Percentiles rank a stretch among this genome's conserved stretches.
Conservation (phyloP, 164 flowering plant species). For the Piper betle region DNA sequence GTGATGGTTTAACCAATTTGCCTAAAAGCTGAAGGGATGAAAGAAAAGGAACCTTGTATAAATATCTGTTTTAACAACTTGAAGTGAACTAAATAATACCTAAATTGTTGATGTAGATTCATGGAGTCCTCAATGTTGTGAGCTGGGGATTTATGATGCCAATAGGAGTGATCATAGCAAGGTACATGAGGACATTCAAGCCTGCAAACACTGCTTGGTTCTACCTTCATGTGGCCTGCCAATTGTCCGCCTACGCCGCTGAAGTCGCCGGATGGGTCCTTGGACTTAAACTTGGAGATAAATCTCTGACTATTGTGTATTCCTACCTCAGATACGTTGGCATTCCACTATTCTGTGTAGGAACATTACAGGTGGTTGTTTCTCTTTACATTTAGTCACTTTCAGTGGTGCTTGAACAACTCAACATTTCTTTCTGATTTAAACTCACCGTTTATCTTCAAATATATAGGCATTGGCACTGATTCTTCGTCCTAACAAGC, state of each 20-base stretch:
- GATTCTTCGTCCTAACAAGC: conserved; percentile 68
- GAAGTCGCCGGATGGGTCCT: conserved; percentile 27
- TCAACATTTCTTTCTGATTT: too few species aligned
- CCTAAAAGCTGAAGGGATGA: too few species aligned
- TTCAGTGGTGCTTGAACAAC: too few species aligned
- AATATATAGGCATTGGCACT: conserved; percentile 48
- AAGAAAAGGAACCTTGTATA: too few species aligned
- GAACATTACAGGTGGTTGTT: conserved; percentile 18
- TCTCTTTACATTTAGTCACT: too few species aligned
- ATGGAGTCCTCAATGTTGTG: conserved; percentile 59
- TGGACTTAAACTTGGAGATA: conserved; percentile 20
- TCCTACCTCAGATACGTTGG: conserved; percentile 21
- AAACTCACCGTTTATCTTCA: not conserved
- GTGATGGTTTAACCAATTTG: too few species aligned
- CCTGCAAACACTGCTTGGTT: conserved; percentile 44
- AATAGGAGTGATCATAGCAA: conserved; percentile 53
- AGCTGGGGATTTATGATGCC: conserved; percentile 87
- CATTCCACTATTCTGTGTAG: conserved; percentile 16
- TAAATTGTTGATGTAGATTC: conserved; percentile 29
- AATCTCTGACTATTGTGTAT: conserved; percentile 10
- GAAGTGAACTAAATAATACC: too few species aligned
- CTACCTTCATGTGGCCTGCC: conserved; percentile 23
- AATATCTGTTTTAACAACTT: too few species aligned
- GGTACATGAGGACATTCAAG: conserved; percentile 64
- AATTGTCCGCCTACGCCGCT: conserved; percentile 17